Conservation (phyloP, 2,329 filamentous ascomycete genomes). For the Ustilaginoidea virens region DNA sequence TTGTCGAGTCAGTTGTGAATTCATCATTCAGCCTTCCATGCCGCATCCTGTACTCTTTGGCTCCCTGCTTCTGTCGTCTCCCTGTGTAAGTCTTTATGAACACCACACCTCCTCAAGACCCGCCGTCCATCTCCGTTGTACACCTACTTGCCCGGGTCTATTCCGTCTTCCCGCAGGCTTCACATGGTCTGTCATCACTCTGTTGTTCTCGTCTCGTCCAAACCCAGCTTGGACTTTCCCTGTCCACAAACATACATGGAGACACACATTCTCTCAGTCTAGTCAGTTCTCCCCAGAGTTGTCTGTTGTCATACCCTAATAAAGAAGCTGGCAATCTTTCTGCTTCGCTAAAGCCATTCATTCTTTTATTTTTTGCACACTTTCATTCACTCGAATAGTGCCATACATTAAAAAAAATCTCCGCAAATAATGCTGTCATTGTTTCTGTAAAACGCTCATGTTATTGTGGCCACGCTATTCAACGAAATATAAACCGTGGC, state of each 20-base stretch:
- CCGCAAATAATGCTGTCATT: too few relatives aligned
- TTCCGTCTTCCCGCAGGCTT: constrained; percentile 4
- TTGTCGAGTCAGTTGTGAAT: constrained; percentile 4
- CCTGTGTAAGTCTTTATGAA: constrained; percentile 1
- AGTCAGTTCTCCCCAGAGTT: not conserved
- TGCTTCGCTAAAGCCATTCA: constrained; percentile 1
- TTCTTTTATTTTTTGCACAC: constrained; percentile 1
- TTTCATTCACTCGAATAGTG: too few relatives aligned
- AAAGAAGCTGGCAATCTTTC: constrained; percentile 3
- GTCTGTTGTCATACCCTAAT: constrained; percentile 2
- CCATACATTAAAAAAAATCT: too few relatives aligned
- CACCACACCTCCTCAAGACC: constrained; percentile 5
- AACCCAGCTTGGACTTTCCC: constrained; percentile 1
- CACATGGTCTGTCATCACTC: constrained; percentile 3
- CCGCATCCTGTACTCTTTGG: constrained; percentile 4
- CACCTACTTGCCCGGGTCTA: constrained; percentile 3
- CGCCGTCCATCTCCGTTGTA: constrained; percentile 3
- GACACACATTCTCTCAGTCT: not conserved
- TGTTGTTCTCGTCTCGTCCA: constrained; percentile 4
- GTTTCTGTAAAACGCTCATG: too few relatives aligned
- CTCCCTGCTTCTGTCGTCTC: constrained; percentile 3
- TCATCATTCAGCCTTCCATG: constrained; percentile 5
- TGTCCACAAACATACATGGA: constrained; percentile 1
- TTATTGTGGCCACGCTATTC: too few relatives aligned
- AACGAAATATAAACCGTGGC: too few relatives aligned